Percentiles rank a stretch among this genome's conserved stretches.
phyloP scores from a whole-genome alignment of 2,329 filamentous ascomycete genomes.

The Penicillium nordicum region DNA sequence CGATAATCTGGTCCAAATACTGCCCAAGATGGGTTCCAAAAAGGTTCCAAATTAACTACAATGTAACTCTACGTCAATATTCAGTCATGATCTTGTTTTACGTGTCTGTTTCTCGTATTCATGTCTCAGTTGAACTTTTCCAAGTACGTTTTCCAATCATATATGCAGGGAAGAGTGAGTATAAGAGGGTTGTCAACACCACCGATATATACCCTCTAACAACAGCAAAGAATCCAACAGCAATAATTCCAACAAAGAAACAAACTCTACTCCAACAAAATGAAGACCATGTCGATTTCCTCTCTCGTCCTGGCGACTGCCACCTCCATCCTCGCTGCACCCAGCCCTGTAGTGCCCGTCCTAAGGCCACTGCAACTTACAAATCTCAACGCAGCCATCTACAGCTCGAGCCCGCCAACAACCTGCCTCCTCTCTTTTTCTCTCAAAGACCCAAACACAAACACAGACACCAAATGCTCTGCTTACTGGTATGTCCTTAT shows the following conservation, averaged over 20 bases:
- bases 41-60: not conserved
- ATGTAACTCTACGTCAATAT: conserved; percentile 4
- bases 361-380: conserved; percentile 10
- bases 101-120: not conserved
- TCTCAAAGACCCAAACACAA: conserved; percentile 16
- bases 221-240: not conserved
- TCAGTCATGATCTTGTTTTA: not conserved
- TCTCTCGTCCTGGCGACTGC: conserved; percentile 10
- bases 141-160: not conserved
- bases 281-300: conserved; percentile 12
- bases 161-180: not conserved
- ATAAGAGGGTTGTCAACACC: not conserved
- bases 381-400: conserved; percentile 9
- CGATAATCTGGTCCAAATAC: not conserved
- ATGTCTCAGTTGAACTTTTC: not conserved
- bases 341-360: conserved; percentile 1
- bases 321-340: conserved; percentile 8
- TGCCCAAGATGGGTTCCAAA: not conserved
- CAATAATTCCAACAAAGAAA: not conserved
- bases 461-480: conserved; percentile 8
- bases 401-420: conserved; percentile 5
- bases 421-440: conserved; percentile 5
- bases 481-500: conserved; percentile 13
- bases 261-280: not conserved
- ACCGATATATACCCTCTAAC: not conserved